These are phyloP conservation scores for Paraconiothyrium sp. DNA, from an alignment of 2,329 filamentous ascomycete genomes.

Conservation along the genomic window DNA sequence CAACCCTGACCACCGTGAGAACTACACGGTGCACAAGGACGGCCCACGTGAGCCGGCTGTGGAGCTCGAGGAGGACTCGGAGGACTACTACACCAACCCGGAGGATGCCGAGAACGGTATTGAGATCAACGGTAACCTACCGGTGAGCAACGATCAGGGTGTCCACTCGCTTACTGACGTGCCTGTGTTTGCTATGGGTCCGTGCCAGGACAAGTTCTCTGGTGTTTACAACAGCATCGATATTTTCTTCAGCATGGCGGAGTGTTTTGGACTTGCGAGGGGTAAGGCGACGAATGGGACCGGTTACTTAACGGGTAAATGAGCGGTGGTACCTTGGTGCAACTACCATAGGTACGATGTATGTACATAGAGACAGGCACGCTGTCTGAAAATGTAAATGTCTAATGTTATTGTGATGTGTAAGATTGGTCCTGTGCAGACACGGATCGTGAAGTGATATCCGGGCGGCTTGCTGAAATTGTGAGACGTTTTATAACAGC, in stretches of 20 bases:
- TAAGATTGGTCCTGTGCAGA: background rate
- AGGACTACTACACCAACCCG: conserved; percentile 73
- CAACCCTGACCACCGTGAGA: conserved; percentile 78
- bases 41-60: conserved; percentile 71
- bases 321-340: background rate
- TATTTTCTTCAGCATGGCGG: conserved; percentile 77
- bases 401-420: background rate
- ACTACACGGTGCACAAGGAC: conserved; percentile 75
- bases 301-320: conserved; percentile 1
- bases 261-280: conserved; percentile 65
- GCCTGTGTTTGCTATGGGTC: conserved; percentile 76
- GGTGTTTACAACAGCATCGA: conserved; percentile 76
- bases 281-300: conserved; percentile 20
- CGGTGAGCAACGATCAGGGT: conserved; percentile 68
- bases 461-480: background rate
- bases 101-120: conserved; percentile 73
- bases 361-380: background rate
- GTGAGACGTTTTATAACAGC: background rate
- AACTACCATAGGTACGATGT: background rate
- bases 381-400: conserved; percentile 12
- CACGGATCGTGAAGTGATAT: background rate
- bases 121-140: conserved; percentile 78
- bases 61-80: conserved; percentile 60
- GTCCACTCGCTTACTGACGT: conserved; percentile 53
- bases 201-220: conserved; percentile 79